Conservation (phyloP, 192 early-diverging fungal species). For the Diversispora eburnea region DNA sequence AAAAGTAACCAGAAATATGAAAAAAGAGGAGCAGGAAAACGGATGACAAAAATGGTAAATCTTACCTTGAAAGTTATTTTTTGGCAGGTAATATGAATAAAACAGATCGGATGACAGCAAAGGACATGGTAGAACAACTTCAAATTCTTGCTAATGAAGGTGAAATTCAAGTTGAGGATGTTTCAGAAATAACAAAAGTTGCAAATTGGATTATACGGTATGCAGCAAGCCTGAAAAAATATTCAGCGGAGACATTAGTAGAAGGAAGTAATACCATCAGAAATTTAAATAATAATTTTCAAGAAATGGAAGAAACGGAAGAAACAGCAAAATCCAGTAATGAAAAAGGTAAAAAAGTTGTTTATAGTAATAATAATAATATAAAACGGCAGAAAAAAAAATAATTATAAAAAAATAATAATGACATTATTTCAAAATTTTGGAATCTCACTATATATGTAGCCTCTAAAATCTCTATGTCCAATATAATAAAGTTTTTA, state of each 20-base stretch:
- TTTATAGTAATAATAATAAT: not conserved
- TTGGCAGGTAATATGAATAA: slow-evolving; percentile 5
- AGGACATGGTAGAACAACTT: not conserved
- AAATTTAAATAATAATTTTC: no score
- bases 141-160: slow-evolving; percentile 8
- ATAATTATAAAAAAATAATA: no score
- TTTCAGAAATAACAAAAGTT: not conserved
- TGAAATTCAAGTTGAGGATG: not conserved
- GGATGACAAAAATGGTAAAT: not conserved
- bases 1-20: slow-evolving; percentile 2
- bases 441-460: not conserved
- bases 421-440: not conserved
- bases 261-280: not conserved
- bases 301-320: not conserved
- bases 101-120: not conserved
- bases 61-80: slow-evolving; percentile 5
- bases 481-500: no score
- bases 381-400: not conserved
- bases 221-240: slow-evolving; percentile 1
- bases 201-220: not conserved
- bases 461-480: not conserved
- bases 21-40: slow-evolving; percentile 1
- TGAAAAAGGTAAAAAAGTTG: not conserved
- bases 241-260: not conserved
- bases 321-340: not conserved